Conservation (phyloP, 176 grass and related monocot species). For the Oropetium thomaeum region DNA sequence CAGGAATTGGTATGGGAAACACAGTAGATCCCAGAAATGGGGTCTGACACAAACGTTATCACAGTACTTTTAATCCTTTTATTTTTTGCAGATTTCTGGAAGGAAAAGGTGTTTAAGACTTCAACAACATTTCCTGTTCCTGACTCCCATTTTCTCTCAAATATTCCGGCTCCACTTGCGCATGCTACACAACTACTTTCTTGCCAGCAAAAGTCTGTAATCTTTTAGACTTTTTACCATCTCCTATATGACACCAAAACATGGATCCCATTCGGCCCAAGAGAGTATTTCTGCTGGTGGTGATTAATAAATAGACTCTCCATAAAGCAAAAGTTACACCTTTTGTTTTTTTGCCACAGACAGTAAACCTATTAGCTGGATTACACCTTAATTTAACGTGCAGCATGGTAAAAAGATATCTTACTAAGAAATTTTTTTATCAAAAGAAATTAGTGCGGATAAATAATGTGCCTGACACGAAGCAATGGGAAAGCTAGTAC, state of each 20-base stretch:
- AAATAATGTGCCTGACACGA: background rate
- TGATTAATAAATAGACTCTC: background rate
- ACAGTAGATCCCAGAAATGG: too few species aligned
- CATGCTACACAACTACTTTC: background rate
- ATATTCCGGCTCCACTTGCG: background rate
- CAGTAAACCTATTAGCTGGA: too few species aligned
- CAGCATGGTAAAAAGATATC: background rate
- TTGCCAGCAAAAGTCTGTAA: background rate
- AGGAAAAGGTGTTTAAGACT: too few species aligned
- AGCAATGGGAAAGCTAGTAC: background rate
- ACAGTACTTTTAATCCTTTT: too few species aligned
- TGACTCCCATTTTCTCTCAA: background rate
- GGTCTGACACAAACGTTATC: too few species aligned
- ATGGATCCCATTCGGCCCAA: background rate
- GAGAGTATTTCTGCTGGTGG: background rate
- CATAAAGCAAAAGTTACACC: background rate
- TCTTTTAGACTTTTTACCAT: conserved; percentile 15
- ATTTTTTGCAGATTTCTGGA: too few species aligned
- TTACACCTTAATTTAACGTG: background rate
- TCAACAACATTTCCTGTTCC: background rate
- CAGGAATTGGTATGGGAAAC: too few species aligned
- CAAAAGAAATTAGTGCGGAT: background rate
- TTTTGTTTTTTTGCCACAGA: too few species aligned
- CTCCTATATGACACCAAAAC: background rate
- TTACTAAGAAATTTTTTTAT: background rate